Evolutionary conservation across 2,329 filamentous ascomycete genomes (phyloP), one percentile per base, ranked within the genome.

Genomic region (Bisporella sp.): DNA sequence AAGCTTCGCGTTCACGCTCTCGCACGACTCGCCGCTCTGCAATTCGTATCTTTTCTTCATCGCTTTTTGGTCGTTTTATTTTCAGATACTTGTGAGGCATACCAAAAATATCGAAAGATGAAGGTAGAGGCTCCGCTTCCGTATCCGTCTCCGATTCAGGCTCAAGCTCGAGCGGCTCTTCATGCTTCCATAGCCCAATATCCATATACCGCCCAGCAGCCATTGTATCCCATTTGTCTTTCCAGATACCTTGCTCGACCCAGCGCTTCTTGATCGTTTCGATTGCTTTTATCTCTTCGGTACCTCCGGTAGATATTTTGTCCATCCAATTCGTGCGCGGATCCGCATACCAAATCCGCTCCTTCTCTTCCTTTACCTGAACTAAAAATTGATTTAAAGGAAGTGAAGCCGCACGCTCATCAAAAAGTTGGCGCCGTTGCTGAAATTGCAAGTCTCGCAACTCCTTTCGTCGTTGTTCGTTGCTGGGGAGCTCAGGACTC

Each of bases 161-260:
- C 40, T 54, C 49, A 37, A 49, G 46, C 45, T 54, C 46, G 37
- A 54, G 47, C 39, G 39, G 46, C 45, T 52, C 42, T 55, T 54
- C 47, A 44, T 56, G 49, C 46, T 56, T 56, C 54, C 41, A 56
- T 13, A n/a, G 29, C 31, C 45, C 31, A 52, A 11, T 3, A 42
- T 45, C 42, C 41, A 12, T 43, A 21, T 42, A 42, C 9, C 41
- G 41, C 30, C 45, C 40, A 53, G 2, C 6, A 42, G 44, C 44
- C 1, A 45, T 21, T n/a, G 54, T 1, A 33, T 54, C 32, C 49
- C 49, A 52, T 29, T 52, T 49, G 37, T 48, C 35, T 5, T 49
- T 52, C 55, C 51, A 57, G 43, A 57, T 52, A 39, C 62, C 61
- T 58, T 64, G 61, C 52, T 61, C 59, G 45, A 60, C 45, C 60